Conservation (phyloP, 1,284 basidiomycete genomes). For the Singerocomus rubriflavus region DNA sequence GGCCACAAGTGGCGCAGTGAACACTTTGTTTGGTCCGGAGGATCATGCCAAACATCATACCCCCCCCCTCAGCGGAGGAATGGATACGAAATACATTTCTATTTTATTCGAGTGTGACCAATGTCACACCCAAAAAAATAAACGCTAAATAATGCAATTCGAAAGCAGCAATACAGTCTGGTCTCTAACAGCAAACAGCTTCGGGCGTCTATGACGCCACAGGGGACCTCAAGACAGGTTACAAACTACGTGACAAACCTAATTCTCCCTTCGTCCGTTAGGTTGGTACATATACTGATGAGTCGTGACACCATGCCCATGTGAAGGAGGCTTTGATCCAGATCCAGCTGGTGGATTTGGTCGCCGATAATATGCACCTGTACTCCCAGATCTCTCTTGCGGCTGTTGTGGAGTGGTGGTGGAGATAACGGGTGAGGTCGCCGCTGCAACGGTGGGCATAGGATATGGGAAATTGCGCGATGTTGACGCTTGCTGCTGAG, state of each 20-base stretch:
- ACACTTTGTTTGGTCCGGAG: constrained; percentile 22
- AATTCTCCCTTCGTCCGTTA: constrained; percentile 36
- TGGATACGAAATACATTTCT: neutral
- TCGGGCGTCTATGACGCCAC: constrained; percentile 3
- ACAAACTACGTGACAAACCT: constrained; percentile 5
- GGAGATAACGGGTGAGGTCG: constrained; percentile 39
- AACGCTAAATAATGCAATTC: constrained; percentile 18
- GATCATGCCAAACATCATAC: constrained; percentile 30
- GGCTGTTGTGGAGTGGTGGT: constrained; percentile 26
- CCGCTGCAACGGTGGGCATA: constrained; percentile 42
- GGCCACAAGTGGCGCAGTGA: constrained; percentile 13
- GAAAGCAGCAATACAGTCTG: constrained; percentile 6
- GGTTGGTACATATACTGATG: constrained; percentile 48
- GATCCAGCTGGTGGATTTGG: constrained; percentile 29
- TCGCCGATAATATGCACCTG: constrained; percentile 36
- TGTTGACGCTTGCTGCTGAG: constrained; percentile 30
- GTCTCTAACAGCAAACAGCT: constrained; percentile 7
- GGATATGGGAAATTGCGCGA: constrained; percentile 43
- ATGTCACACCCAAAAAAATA: constrained; percentile 17
- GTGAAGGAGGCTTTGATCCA: constrained; percentile 34
- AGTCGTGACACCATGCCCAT: constrained; percentile 31
- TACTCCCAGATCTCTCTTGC: constrained; percentile 30
- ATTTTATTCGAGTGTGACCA: constrained; percentile 16
- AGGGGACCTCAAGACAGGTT: constrained; percentile 2
- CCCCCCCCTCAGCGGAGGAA: no score